Percentiles rank a stretch among this genome's conserved stretches.
Evolutionary conservation across 2,329 filamentous ascomycete species (phyloP).

Genomic region (Conoideocrella luteorostrata): DNA sequence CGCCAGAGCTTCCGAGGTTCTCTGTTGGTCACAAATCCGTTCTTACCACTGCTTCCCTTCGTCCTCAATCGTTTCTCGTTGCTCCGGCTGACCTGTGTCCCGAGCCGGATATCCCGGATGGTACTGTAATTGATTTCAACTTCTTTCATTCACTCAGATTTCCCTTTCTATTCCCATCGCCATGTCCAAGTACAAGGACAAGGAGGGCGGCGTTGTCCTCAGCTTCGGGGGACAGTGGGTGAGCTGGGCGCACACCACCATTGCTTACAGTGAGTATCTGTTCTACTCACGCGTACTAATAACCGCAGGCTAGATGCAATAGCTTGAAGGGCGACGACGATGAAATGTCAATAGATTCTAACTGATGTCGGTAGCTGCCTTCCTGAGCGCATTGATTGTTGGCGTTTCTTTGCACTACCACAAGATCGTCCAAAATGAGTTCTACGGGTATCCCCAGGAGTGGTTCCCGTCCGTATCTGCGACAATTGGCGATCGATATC

Average conservation of each 20-base stretch:
- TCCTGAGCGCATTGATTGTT: constrained; percentile 77
- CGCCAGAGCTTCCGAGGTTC: constrained; percentile 13
- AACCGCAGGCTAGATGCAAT: neutral
- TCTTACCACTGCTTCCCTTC: constrained; percentile 6
- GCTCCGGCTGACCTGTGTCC: neutral
- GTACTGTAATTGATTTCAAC: constrained; percentile 15
- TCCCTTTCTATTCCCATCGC: constrained; percentile 15
- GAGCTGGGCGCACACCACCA: constrained; percentile 75
- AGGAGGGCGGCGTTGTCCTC: constrained; percentile 53
- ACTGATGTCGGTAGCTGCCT: constrained; percentile 56
- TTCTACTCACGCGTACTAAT: neutral
- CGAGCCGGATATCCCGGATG: constrained; percentile 26
- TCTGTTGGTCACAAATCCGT: constrained; percentile 1
- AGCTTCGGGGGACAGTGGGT: constrained; percentile 83
- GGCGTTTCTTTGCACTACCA: constrained; percentile 80
- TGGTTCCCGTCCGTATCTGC: constrained; percentile 96
- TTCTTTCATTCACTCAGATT: constrained; percentile 13
- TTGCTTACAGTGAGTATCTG: constrained; percentile 67
- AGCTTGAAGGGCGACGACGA: neutral
- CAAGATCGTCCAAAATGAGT: constrained; percentile 97
- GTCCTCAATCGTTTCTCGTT: constrained; percentile 6
- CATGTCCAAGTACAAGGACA: constrained; percentile 55
- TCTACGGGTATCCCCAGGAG: constrained; percentile 88
- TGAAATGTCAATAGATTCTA: constrained; percentile 9
- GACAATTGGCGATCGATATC: constrained; percentile 95